These are phyloP conservation scores for Oropetium thomaeum DNA, from an alignment of 176 grass and related monocot species.

Conservation along the genomic window DNA sequence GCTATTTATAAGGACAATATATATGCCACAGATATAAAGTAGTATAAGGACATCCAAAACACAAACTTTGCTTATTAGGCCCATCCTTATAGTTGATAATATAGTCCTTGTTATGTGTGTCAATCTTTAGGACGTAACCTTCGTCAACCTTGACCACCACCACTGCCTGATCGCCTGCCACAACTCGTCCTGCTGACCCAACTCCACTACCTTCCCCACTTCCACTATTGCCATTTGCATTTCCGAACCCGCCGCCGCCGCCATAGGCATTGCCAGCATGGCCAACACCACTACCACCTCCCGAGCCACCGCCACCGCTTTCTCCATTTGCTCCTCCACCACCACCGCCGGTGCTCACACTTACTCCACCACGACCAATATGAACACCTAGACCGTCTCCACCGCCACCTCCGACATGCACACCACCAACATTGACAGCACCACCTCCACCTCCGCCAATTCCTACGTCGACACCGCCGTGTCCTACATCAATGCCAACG, in stretches of 20 bases:
- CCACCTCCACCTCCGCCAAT: slow-evolving; percentile 48
- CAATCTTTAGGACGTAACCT: too few relatives aligned
- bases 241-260: slow-evolving; percentile 14
- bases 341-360: slow-evolving; percentile 1
- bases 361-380: slow-evolving; percentile 32
- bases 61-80: too few relatives aligned
- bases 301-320: not conserved
- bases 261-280: slow-evolving; percentile 2
- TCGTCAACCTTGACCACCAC: slow-evolving; percentile 29
- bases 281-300: slow-evolving; percentile 23
- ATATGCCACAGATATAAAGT: too few relatives aligned
- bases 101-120: too few relatives aligned
- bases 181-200: slow-evolving; percentile 6
- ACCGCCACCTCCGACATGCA: slow-evolving; percentile 10
- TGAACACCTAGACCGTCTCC: slow-evolving; percentile 36
- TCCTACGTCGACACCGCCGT: slow-evolving; percentile 31
- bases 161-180: not conserved
- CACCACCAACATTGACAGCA: slow-evolving; percentile 4
- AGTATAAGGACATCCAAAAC: too few relatives aligned
- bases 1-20: too few relatives aligned
- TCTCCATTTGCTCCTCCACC: not conserved
- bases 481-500: slow-evolving; percentile 37
- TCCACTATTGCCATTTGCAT: not conserved
- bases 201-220: slow-evolving; percentile 19
- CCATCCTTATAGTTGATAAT: too few relatives aligned